Percentiles rank a stretch among this genome's conserved stretches.
These are phyloP conservation scores for Hypoxylon perforatum DNA, from an alignment of 495 filamentous ascomycete species.

Conservation along the genomic window DNA sequence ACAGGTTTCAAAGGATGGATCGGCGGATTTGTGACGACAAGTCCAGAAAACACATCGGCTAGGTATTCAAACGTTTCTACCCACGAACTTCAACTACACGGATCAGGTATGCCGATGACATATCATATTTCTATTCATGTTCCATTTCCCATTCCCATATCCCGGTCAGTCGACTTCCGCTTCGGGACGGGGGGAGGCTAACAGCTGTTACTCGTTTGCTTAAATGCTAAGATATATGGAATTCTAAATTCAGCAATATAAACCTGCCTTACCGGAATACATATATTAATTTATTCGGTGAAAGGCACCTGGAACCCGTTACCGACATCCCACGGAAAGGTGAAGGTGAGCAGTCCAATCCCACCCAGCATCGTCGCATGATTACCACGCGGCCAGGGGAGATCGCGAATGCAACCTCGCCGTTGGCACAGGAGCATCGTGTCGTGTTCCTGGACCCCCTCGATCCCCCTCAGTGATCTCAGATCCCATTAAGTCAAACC, in stretches of 20 bases:
- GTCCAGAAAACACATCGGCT: not conserved
- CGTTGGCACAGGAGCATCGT: constrained; percentile 22
- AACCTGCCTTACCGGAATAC: not conserved
- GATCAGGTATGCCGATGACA: too few species aligned
- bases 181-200: too few species aligned
- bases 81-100: too few species aligned
- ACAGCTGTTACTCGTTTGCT: too few species aligned
- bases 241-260: too few species aligned
- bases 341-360: constrained; percentile 10
- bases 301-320: not conserved
- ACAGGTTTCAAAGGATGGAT: not conserved
- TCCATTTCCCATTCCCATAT: too few species aligned
- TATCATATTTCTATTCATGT: too few species aligned
- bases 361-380: constrained; percentile 28
- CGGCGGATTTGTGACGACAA: not conserved
- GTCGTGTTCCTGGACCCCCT: constrained; percentile 25
- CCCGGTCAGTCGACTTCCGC: too few species aligned
- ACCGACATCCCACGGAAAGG: constrained; percentile 14
- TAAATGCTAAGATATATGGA: too few species aligned
- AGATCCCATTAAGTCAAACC: constrained; percentile 26
- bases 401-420: constrained; percentile 33
- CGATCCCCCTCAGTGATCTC: constrained; percentile 28
- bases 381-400: constrained; percentile 28
- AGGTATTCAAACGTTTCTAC: too few species aligned
- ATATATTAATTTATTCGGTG: constrained; percentile 18